Evolutionary conservation across 345 rosid genomes (phyloP).

Genomic region (Brassica rapa): DNA sequence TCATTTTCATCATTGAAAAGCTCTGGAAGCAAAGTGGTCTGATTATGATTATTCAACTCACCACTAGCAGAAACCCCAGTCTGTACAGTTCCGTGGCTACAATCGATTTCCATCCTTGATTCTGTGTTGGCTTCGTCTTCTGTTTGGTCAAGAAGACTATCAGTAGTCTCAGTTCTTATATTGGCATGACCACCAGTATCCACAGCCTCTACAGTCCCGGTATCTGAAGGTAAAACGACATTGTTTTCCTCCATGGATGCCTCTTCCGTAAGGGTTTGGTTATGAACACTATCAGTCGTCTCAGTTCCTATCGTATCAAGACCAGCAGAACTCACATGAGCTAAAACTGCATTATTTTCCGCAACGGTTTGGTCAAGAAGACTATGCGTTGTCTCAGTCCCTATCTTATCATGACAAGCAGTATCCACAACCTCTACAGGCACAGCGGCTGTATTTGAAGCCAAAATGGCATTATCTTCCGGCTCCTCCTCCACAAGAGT

Average conservation of each 20-base stretch:
- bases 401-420: background rate
- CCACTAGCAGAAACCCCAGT: slow-evolving; percentile 32
- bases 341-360: slow-evolving; percentile 33
- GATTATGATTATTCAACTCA: slow-evolving; percentile 41
- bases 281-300: slow-evolving; percentile 33
- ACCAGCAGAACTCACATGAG: slow-evolving; percentile 33
- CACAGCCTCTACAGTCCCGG: slow-evolving; percentile 33
- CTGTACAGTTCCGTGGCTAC: slow-evolving; percentile 21
- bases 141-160: slow-evolving; percentile 34
- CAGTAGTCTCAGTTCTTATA: background rate
- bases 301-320: slow-evolving; percentile 28
- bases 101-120: slow-evolving; percentile 48
- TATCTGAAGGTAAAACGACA: slow-evolving; percentile 39
- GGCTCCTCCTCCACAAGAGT: background rate
- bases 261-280: slow-evolving; percentile 37
- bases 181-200: slow-evolving; percentile 1
- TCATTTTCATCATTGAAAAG: slow-evolving; percentile 22
- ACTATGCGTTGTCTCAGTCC: slow-evolving; percentile 7
- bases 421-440: slow-evolving; percentile 24
- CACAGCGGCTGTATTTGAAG: slow-evolving; percentile 32
- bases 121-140: slow-evolving; percentile 41
- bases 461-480: slow-evolving; percentile 27
- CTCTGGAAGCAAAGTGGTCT: slow-evolving; percentile 31
- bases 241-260: slow-evolving; percentile 42
- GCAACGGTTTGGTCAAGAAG: slow-evolving; percentile 16